Evolutionary conservation across 163 green algal genomes (phyloP), one percentile per base, ranked within the genome.

Genomic region (Prototheca wickerhamii): DNA sequence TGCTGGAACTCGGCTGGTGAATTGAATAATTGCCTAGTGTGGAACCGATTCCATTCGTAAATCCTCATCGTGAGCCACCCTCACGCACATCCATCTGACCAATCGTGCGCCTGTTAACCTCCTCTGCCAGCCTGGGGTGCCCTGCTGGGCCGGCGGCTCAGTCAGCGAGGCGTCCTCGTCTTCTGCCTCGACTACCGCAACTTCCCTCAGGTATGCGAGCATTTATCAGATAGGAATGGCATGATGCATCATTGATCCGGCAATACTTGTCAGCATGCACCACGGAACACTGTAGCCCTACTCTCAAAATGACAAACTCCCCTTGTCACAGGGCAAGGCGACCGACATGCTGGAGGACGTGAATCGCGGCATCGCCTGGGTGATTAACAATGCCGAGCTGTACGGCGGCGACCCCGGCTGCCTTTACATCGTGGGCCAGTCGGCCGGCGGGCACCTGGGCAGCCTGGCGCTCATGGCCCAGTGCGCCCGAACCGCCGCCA

Each of bases 131-230:
- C 87, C 2, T 98, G 92, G 92, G 92, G 92, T 12, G 86, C 91
- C 8, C 74, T 97, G 35, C 82, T 98, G 32, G 90, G 69, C 3
- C 69, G 84, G 55, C 70, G 86, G 44, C 77, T 98, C 21, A 87
- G 79, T 56, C 75, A 95, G 62, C 63, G 78, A 5, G 91, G 91
- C 28, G 80, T 94, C 26, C 63, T 98, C 20, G 88, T 96, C 29
- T 85, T 76, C 3, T 96, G 82, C 68, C 72, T 98, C 12, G 92
- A 98, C 79, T 98, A 98, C 80, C 66, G 91, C 17, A 98, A 98
- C 72, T 98, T 96, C 56, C 91, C 91, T 0, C 91, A 96, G 82
- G 87, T 81, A 31, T 30, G 44, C 25, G 23, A 7, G 44, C 7
- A 51, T 64, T 8, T 57, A 25, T 17, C 6, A 42, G 53, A 10